phyloP scores from a whole-genome alignment of 2,329 filamentous ascomycete genomes.

The Aspergillus sp. region DNA sequence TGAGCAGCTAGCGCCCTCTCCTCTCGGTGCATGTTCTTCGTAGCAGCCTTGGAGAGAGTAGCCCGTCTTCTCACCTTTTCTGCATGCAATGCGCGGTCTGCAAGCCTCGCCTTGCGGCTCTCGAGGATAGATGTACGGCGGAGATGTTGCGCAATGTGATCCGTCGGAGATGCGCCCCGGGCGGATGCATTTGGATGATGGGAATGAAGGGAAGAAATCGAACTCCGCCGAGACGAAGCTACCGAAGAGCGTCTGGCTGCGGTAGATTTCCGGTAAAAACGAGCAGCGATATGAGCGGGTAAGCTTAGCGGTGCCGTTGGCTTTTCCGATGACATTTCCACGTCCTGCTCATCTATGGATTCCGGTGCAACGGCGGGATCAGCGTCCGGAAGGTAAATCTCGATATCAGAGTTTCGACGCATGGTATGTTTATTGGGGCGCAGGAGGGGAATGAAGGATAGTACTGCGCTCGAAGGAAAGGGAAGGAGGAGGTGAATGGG shows the following conservation, averaged over 20 bases:
- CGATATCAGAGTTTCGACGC: slow-evolving; percentile 38
- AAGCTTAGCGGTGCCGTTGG: slow-evolving; percentile 40
- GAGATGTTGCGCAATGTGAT: slow-evolving; percentile 58
- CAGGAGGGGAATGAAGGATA: background rate
- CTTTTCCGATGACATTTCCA: slow-evolving; percentile 38
- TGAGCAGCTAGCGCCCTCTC: slow-evolving; percentile 58
- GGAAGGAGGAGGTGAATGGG: background rate
- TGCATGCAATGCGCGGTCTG: slow-evolving; percentile 58
- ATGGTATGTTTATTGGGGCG: slow-evolving; percentile 25
- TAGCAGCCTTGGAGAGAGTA: slow-evolving; percentile 54
- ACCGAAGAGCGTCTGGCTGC: slow-evolving; percentile 54
- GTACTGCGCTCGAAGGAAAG: background rate
- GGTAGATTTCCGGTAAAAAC: slow-evolving; percentile 51
- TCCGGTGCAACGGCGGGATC: slow-evolving; percentile 20
- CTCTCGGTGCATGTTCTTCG: slow-evolving; percentile 52
- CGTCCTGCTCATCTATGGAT: slow-evolving; percentile 25
- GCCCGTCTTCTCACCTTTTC: slow-evolving; percentile 60
- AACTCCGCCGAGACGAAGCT: slow-evolving; percentile 58
- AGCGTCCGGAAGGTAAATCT: slow-evolving; percentile 34
- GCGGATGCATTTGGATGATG: slow-evolving; percentile 49
- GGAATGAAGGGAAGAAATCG: slow-evolving; percentile 57
- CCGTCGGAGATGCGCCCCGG: slow-evolving; percentile 47
- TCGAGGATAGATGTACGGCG: slow-evolving; percentile 60
- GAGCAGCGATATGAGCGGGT: slow-evolving; percentile 56
- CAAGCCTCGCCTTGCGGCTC: slow-evolving; percentile 56